These are phyloP conservation scores for Tremella yokohamensis DNA, from an alignment of 768 basidiomycete species.

Conservation along the genomic window DNA sequence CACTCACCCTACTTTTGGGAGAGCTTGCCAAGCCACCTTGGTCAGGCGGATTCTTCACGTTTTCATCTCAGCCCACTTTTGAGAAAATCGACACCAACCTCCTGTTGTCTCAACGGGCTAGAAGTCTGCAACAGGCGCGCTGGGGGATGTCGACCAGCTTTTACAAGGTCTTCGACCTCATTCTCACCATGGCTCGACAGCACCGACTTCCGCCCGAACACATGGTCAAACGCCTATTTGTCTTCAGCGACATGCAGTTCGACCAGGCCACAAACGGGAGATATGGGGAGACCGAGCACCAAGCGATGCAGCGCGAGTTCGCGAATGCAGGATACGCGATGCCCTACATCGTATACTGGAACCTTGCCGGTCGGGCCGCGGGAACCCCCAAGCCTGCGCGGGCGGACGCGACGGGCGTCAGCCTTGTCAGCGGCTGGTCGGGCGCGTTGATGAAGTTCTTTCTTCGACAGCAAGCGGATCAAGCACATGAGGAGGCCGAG, in stretches of 20 bases:
- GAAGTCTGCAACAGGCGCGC: conserved; percentile 47
- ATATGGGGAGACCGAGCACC: conserved; percentile 62
- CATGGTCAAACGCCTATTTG: conserved; percentile 71
- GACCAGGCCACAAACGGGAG: conserved; percentile 51
- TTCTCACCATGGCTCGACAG: conserved; percentile 62
- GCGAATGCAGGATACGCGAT: conserved; percentile 64
- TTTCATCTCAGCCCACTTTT: conserved; percentile 58
- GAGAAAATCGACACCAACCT: conserved; percentile 54
- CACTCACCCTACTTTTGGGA: conserved; percentile 65
- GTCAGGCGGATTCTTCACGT: conserved; percentile 65
- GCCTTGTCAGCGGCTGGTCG: conserved; percentile 68
- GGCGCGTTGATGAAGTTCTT: conserved; percentile 69
- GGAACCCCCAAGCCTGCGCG: conserved; percentile 56
- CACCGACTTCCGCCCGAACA: conserved; percentile 63
- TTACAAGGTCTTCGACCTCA: conserved; percentile 54
- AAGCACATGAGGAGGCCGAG: conserved; percentile 17
- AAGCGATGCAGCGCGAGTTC: conserved; percentile 60
- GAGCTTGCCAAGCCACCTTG: conserved; percentile 65
- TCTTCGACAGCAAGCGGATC: conserved; percentile 53
- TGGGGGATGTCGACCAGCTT: conserved; percentile 67
- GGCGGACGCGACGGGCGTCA: conserved; percentile 61
- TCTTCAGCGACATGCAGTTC: conserved; percentile 79
- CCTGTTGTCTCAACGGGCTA: conserved; percentile 48
- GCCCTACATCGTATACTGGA: conserved; percentile 72
- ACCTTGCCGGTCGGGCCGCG: conserved; percentile 51